Conservation (phyloP, 164 flowering plant species). For the Magnolia officinalis region DNA sequence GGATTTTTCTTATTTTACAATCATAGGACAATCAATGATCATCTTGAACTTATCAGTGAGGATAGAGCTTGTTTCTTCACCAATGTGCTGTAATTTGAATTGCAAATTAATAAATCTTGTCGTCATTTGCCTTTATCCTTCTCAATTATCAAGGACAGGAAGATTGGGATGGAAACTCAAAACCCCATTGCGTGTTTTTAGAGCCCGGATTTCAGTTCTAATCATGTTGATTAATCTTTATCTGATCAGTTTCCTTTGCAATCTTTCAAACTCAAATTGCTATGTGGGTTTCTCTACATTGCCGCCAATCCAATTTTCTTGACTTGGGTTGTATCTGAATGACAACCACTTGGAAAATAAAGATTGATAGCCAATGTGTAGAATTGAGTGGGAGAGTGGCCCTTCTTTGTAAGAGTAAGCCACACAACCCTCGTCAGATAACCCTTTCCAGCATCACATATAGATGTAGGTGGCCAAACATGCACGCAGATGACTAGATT, state of each 20-base stretch:
- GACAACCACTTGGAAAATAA: neutral
- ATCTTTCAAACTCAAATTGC: neutral
- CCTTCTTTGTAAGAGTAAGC: neutral
- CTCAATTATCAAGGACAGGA: neutral
- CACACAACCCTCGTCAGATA: neutral
- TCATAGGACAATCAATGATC: too few relatives aligned
- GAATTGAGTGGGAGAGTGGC: neutral
- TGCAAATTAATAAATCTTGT: neutral
- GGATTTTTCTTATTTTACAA: too few relatives aligned
- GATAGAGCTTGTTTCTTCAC: neutral
- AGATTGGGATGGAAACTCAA: neutral
- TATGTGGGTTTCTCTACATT: neutral
- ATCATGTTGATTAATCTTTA: neutral
- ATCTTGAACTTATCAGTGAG: neutral
- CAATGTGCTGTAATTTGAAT: neutral
- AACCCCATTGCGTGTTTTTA: neutral
- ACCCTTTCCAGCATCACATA: slow-evolving; percentile 3
- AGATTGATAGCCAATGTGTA: neutral
- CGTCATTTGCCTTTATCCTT: neutral
- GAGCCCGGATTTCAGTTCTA: neutral
- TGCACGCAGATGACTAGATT: too few relatives aligned
- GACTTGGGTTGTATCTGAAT: neutral
- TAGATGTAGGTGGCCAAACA: neutral
- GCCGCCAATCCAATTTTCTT: neutral
- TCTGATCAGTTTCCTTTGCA: neutral